Evolutionary conservation across 1,139 yeast species (phyloP).

Genomic region (Debaryomyces subglobosus): DNA sequence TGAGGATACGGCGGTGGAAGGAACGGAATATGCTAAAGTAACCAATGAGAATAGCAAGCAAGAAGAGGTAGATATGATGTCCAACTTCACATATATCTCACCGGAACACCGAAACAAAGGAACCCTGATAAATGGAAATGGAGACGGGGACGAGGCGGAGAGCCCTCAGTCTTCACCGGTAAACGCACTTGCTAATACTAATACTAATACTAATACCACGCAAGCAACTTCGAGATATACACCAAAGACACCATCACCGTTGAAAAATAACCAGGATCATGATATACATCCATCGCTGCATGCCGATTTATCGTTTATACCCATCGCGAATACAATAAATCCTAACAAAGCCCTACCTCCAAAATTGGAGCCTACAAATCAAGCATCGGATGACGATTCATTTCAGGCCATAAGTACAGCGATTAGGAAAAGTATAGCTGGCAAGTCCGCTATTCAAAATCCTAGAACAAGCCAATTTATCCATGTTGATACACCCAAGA

Average conservation of each 20-base stretch:
- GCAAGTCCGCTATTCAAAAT: conserved; percentile 22
- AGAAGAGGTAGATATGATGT: not conserved
- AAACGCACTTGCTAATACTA: not conserved
- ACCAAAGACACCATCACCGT: conserved; percentile 14
- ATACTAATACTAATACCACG: not conserved
- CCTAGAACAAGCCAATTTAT: conserved; percentile 7
- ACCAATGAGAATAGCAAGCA: not conserved
- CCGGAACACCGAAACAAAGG: conserved; percentile 1
- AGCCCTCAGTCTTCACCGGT: conserved; percentile 10
- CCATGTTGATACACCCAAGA: conserved; percentile 3
- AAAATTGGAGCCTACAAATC: not conserved
- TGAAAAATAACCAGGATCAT: conserved; percentile 3
- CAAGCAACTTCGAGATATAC: not conserved
- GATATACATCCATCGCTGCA: conserved; percentile 18
- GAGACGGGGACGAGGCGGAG: not conserved
- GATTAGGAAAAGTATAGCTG: conserved; percentile 43
- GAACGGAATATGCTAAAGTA: not conserved
- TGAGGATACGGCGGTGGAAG: not conserved
- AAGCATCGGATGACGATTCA: conserved; percentile 20
- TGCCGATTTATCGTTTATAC: conserved; percentile 24
- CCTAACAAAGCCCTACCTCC: conserved; percentile 10
- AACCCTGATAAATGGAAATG: not conserved
- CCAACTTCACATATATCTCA: conserved; percentile 7
- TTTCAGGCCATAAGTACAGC: conserved; percentile 44
- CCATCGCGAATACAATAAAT: conserved; percentile 20